Evolutionary conservation across 2,329 filamentous ascomycete species (phyloP), one percentile per base, ranked within the genome.

Genomic region (Neonectria hederae): DNA sequence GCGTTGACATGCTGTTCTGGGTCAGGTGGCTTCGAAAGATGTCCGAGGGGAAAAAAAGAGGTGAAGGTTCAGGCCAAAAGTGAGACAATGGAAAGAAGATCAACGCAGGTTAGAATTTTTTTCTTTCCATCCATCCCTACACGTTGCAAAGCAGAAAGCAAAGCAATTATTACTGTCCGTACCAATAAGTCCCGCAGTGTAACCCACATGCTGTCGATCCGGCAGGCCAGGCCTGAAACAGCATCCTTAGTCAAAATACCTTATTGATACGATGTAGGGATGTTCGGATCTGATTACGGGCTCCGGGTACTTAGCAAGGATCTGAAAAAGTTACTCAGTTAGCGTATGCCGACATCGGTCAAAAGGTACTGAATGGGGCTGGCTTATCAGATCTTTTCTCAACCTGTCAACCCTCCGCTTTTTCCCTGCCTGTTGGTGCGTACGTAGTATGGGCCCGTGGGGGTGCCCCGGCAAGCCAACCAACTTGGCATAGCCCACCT

Each of bases 371-470:
- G 13, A 17, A 17, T 17, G 22, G 14, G 43, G 6, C 19, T 40
- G 45, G 30, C 21, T 58, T 58, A 58, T 58, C 55, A 51, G 55
- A 58, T 58, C 55, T 22, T 58, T 49, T 58, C 43, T 51, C 22
- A 38, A 21, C 32, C 21, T 26, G 32, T 48, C 21, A 21, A 49
- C 17, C 54, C 30, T 42, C n/a, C n/a, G 30, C 42, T 28, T 7
- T 58, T 26, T 51, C 8, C 22, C 43, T 21, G 38, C n/a, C 24
- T 40, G 49, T 26, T 32, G 30, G 32, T 14, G 9, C 8, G 8
- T 35, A 35, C 13, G 14, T 35, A 0, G 32, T 17, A 38, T 38
- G 14, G 14, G 6, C 35, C 14, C 35, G 35, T 38, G 35, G 35
- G 35, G 35, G 35, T 5, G 3, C 4, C 5, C 4, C n/a, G n/a